These are phyloP conservation scores for Penicillium decumbens DNA, from an alignment of 2,329 filamentous ascomycete genomes.

Conservation along the genomic window DNA sequence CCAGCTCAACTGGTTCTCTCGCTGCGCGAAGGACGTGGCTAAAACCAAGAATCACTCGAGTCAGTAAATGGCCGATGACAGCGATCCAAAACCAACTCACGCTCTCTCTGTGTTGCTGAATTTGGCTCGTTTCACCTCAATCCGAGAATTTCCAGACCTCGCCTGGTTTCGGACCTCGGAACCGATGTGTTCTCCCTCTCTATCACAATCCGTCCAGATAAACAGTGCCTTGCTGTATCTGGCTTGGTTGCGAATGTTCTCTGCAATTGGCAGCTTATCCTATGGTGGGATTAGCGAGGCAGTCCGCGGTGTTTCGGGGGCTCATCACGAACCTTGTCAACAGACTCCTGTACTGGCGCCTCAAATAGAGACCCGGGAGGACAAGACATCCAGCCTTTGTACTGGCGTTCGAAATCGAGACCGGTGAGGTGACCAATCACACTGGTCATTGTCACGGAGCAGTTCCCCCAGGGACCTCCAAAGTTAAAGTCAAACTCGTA, in stretches of 20 bases:
- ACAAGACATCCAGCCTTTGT: constrained; percentile 75
- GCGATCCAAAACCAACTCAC: constrained; percentile 46
- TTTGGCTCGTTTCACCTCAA: constrained; percentile 77
- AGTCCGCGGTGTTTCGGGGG: not conserved
- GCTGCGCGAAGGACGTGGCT: constrained; percentile 86
- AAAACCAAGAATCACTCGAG: not conserved
- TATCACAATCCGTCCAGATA: constrained; percentile 98
- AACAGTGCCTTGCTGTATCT: constrained; percentile 68
- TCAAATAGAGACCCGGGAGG: constrained; percentile 75
- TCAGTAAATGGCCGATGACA: not conserved
- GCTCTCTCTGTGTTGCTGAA: constrained; percentile 96
- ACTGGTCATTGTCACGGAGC: constrained; percentile 86
- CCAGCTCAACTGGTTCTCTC: constrained; percentile 67
- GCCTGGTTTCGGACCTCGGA: constrained; percentile 83
- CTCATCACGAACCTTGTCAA: constrained; percentile 56
- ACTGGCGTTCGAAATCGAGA: constrained; percentile 70
- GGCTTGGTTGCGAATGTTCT: constrained; percentile 79
- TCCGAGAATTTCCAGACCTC: constrained; percentile 62
- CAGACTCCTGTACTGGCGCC: constrained; percentile 65
- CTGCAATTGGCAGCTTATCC: constrained; percentile 74
- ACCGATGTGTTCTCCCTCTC: constrained; percentile 95
- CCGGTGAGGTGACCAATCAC: constrained; percentile 82
- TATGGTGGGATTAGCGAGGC: constrained; percentile 35
- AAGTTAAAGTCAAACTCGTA: constrained; percentile 91
- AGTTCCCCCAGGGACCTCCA: constrained; percentile 70